Evolutionary conservation across 176 grass and related monocot genomes (phyloP).

Genomic region (Puya raimondii): DNA sequence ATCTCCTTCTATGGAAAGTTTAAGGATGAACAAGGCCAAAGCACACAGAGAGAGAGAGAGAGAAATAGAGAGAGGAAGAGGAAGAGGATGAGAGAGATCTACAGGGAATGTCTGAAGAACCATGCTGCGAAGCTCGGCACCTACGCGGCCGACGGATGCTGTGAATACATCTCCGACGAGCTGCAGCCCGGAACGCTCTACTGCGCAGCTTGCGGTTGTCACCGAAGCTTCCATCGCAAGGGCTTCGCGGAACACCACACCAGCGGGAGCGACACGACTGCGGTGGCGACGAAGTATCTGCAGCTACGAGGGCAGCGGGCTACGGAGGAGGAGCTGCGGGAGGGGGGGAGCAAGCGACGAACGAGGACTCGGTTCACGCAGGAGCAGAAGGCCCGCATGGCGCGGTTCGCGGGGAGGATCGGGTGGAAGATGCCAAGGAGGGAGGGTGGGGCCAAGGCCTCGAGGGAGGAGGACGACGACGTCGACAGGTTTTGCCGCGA

Average conservation of each 20-base stretch:
- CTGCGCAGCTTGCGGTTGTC: conserved; percentile 76
- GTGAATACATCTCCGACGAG: conserved; percentile 80
- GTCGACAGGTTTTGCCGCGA: conserved; percentile 72
- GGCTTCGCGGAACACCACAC: conserved; percentile 28
- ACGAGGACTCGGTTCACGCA: conserved; percentile 77
- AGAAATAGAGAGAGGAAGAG: background rate
- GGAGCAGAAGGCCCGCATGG: conserved; percentile 72
- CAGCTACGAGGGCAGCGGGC: conserved; percentile 21
- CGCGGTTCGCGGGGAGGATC: conserved; percentile 59
- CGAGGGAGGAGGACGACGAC: conserved; percentile 42
- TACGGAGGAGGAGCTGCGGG: conserved; percentile 25
- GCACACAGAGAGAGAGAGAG: conserved; percentile 3
- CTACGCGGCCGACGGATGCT: conserved; percentile 83
- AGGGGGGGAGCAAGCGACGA: conserved; percentile 28
- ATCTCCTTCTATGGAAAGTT: background rate
- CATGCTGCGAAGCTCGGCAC: conserved; percentile 84
- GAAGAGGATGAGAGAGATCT: conserved; percentile 37
- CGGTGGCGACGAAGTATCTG: conserved; percentile 18
- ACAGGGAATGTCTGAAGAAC: conserved; percentile 90
- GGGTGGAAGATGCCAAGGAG: conserved; percentile 85
- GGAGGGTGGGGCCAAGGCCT: conserved; percentile 39
- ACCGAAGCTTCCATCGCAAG: conserved; percentile 87
- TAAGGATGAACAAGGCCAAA: conserved; percentile 7
- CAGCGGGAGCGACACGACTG: conserved; percentile 9
- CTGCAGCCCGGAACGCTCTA: conserved; percentile 26